Evolutionary conservation across 1,139 yeast species (phyloP).

Genomic region (Blastobotrys capitulatus): DNA sequence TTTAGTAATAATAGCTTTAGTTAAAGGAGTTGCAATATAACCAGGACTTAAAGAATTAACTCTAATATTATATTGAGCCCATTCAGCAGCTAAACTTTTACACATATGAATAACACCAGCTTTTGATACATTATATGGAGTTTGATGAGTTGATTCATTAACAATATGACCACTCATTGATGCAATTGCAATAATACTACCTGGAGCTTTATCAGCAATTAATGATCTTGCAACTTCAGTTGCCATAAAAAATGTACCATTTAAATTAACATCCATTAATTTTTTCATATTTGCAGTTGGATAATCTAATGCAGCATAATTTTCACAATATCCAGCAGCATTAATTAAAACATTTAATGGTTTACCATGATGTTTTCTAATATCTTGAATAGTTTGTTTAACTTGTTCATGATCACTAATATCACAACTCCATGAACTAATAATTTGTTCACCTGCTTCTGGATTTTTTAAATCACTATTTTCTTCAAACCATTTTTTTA

Average conservation of each 20-base stretch:
- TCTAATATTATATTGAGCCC: constrained; percentile 75
- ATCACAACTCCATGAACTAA: constrained; percentile 72
- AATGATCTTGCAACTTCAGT: constrained; percentile 63
- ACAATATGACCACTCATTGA: constrained; percentile 84
- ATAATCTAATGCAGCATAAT: constrained; percentile 70
- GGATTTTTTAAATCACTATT: constrained; percentile 9
- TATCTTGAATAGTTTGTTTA: constrained; percentile 47
- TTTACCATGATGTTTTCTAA: constrained; percentile 49
- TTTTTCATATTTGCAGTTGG: constrained; percentile 67
- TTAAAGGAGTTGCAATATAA: constrained; percentile 63
- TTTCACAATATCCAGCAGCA: constrained; percentile 83
- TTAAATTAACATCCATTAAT: constrained; percentile 63
- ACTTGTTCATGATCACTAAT: constrained; percentile 63
- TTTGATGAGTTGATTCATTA: constrained; percentile 78
- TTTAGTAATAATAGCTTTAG: constrained; percentile 51
- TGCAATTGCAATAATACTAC: constrained; percentile 71
- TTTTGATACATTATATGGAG: constrained; percentile 80
- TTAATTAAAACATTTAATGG: constrained; percentile 63
- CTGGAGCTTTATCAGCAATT: constrained; percentile 44
- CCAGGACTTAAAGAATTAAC: constrained; percentile 81
- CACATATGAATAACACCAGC: constrained; percentile 80
- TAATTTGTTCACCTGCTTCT: constrained; percentile 15
- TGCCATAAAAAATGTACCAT: constrained; percentile 69
- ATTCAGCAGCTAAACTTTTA: constrained; percentile 74
- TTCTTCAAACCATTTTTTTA: constrained; percentile 47